A percentile compares a stretch with the other conserved stretches of the same genome.
phyloP scores from a whole-genome alignment of 2,329 filamentous ascomycete species.

The Cercospora nicotianae region DNA sequence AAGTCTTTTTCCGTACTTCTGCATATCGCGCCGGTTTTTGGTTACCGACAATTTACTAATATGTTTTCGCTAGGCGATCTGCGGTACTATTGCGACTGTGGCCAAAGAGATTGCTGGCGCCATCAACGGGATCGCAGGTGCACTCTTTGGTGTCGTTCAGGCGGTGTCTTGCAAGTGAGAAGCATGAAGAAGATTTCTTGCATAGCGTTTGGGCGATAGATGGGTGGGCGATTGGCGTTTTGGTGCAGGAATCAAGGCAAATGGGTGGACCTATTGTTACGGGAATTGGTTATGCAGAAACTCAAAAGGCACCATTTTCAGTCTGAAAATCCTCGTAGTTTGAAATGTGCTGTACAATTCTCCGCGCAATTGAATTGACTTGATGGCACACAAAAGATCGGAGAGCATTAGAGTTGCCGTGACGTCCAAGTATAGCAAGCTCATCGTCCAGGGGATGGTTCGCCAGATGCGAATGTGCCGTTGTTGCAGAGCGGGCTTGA shows the following conservation, averaged over 20 bases:
- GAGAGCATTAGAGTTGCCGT: too few relatives aligned
- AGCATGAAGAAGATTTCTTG: background rate
- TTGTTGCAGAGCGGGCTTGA: too few relatives aligned
- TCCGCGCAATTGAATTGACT: too few relatives aligned
- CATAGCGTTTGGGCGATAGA: background rate
- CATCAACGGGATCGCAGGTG: slow-evolving; percentile 4
- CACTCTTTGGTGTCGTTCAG: slow-evolving; percentile 9
- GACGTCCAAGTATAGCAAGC: too few relatives aligned
- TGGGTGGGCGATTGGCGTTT: background rate
- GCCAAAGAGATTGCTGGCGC: slow-evolving; percentile 10
- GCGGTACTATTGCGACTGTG: background rate
- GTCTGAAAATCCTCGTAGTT: too few relatives aligned
- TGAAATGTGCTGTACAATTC: too few relatives aligned
- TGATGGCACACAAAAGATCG: too few relatives aligned
- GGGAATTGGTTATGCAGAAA: background rate
- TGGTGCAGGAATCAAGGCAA: background rate
- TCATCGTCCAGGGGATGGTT: too few relatives aligned
- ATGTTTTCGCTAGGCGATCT: background rate
- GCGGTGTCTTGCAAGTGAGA: slow-evolving; percentile 1
- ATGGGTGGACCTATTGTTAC: background rate
- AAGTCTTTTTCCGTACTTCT: background rate
- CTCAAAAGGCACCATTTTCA: background rate
- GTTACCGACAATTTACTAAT: background rate
- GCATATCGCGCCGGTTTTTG: too few relatives aligned
- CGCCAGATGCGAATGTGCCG: too few relatives aligned